phyloP scores from a whole-genome alignment of 805 yeast species.

The Brettanomyces nanus region DNA sequence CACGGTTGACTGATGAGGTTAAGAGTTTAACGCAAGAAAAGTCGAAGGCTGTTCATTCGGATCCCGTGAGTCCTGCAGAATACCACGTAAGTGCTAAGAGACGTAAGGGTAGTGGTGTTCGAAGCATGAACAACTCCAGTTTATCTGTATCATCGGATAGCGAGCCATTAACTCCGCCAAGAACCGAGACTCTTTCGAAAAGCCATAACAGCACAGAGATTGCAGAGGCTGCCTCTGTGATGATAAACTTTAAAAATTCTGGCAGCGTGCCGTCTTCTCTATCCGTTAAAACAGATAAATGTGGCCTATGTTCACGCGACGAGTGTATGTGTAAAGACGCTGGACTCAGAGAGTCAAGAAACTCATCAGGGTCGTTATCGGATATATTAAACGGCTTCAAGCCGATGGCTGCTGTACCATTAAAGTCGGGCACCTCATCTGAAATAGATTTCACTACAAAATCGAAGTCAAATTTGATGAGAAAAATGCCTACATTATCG shows the following conservation, averaged over 20 bases:
- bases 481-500: constrained; percentile 8
- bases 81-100: not conserved
- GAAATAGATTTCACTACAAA: constrained; percentile 55
- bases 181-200: not conserved
- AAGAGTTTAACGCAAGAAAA: not conserved
- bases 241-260: constrained; percentile 22
- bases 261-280: not conserved
- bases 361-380: not conserved
- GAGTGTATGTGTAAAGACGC: constrained; percentile 57
- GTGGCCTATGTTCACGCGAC: constrained; percentile 64
- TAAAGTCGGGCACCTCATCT: constrained; percentile 30
- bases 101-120: not conserved
- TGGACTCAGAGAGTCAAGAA: constrained; percentile 28
- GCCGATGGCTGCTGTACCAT: constrained; percentile 63
- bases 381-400: constrained; percentile 26
- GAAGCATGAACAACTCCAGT: too few relatives aligned
- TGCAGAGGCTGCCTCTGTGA: constrained; percentile 20
- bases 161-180: not conserved
- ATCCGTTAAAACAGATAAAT: constrained; percentile 28
- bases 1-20: not conserved
- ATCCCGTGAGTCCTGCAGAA: not conserved
- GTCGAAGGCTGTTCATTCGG: not conserved
- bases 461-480: constrained; percentile 24
- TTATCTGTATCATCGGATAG: not conserved
- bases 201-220: not conserved